Evolutionary conservation across 2,329 filamentous ascomycete species (phyloP).

Genomic region (Blastomyces parvus): DNA sequence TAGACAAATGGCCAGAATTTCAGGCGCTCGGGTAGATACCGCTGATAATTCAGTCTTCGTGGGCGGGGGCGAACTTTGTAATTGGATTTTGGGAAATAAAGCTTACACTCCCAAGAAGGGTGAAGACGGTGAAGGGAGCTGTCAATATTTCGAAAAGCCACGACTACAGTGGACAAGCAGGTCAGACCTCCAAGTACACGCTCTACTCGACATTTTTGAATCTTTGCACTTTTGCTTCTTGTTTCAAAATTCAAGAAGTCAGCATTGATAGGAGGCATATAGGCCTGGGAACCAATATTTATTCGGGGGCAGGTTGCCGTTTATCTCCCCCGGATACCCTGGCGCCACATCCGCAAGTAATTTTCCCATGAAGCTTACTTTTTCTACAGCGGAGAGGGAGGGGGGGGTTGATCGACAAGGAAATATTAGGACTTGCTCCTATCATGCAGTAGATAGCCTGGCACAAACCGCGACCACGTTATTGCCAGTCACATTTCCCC

Average conservation of each 20-base stretch:
- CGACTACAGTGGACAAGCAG: no score
- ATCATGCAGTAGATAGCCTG: neutral
- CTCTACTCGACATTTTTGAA: no score
- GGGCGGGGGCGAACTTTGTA: neutral
- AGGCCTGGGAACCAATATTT: neutral
- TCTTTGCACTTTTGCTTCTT: no score
- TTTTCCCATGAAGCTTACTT: neutral
- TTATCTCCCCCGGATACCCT: neutral
- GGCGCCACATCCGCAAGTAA: neutral
- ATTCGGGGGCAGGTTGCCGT: neutral
- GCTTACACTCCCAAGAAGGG: neutral
- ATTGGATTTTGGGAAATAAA: neutral
- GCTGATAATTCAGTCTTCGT: neutral
- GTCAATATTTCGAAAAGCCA: neutral
- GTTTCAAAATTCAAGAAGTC: neutral
- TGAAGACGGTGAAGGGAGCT: no score
- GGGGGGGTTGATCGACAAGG: neutral
- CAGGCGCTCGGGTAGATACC: neutral
- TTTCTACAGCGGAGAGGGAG: no score
- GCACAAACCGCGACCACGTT: neutral
- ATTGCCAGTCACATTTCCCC: neutral
- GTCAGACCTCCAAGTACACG: no score
- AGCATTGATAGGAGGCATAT: neutral
- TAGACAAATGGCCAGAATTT: neutral
- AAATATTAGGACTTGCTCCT: neutral